Evolutionary conservation across 2,329 filamentous ascomycete genomes (phyloP), one percentile per base, ranked within the genome.

Genomic region (Bipolaris sorokiniana): DNA sequence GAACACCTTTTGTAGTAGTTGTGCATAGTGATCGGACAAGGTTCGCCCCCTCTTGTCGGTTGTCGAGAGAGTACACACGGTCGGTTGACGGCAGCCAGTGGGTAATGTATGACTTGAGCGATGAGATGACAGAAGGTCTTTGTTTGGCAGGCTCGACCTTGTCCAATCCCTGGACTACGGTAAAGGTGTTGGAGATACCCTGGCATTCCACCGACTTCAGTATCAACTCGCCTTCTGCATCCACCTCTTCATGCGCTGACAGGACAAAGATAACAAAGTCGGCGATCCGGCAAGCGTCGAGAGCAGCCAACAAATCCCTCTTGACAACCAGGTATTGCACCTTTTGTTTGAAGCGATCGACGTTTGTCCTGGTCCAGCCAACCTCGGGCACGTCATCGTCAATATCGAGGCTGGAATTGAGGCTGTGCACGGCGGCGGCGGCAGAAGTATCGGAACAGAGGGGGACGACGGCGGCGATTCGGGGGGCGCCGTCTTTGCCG

Each of bases 341-440:
- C 71, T 90, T 97, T 75, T 98, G 94, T 81, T 96, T 96, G 82
- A 98, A 99, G 31, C 95, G 86, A 60, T 97, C 92, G 68, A 98
- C 83, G 7, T 88, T 82, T 26, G 92, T 87, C 54, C 86, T 86
- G 51, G 86, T 82, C 58, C 81, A 78, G 50, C 83, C 85, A 59
- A 84, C 82, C 37, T 86, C 80, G 3, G 84, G 80, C 28, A 88
- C 78, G 34, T 89, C 86, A 49, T 84, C 80, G 54, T 91, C 85
- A 54, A 96, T 84, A 70, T 97, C 94, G 47, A 98, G 80, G 70
- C 92, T 94, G 45, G 80, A 79, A 76, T 92, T 96, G 67, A 99
- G 78, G 62, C 83, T 84, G 62, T 82, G 81, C 48, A 96, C 87
- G 4, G 90, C 89, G 1, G 83, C 82, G 20, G 84, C 78, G 36